Percentiles rank a stretch among this genome's conserved stretches.
Conservation (phyloP, 257 asterid species). For the Solanum pinnatisectum region DNA sequence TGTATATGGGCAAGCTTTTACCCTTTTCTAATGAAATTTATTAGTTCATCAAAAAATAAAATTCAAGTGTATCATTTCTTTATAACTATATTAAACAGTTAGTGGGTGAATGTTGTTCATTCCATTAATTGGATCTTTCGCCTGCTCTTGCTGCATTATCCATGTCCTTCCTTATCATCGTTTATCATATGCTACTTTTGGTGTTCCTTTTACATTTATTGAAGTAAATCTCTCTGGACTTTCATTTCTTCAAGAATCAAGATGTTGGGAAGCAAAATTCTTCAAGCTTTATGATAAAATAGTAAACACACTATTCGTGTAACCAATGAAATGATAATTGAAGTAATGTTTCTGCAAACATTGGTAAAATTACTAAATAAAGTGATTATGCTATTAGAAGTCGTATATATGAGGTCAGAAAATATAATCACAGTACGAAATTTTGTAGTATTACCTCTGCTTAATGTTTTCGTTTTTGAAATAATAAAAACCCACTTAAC, state of each 20-base stretch:
- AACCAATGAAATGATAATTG: not conserved
- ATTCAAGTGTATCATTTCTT: not conserved
- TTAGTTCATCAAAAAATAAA: too few species aligned
- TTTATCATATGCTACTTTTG: not conserved
- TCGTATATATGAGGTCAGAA: not conserved
- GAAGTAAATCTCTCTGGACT: not conserved
- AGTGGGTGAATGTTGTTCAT: not conserved
- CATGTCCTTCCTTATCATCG: not conserved
- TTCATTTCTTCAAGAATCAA: not conserved
- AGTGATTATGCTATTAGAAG: not conserved
- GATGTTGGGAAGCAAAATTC: not conserved
- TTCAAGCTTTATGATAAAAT: not conserved
- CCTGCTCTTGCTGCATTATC: not conserved
- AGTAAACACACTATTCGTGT: not conserved
- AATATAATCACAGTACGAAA: not conserved
- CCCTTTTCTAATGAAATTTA: not conserved
- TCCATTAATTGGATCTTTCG: not conserved
- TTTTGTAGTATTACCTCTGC: not conserved
- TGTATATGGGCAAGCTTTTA: not conserved
- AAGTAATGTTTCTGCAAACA: not conserved
- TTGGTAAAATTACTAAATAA: not conserved
- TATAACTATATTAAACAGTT: not conserved
- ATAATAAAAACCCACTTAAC: not conserved
- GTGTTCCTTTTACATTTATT: not conserved
- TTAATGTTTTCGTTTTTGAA: not conserved